Conservation (phyloP, 495 filamentous ascomycete species). For the Tuber borchii region DNA sequence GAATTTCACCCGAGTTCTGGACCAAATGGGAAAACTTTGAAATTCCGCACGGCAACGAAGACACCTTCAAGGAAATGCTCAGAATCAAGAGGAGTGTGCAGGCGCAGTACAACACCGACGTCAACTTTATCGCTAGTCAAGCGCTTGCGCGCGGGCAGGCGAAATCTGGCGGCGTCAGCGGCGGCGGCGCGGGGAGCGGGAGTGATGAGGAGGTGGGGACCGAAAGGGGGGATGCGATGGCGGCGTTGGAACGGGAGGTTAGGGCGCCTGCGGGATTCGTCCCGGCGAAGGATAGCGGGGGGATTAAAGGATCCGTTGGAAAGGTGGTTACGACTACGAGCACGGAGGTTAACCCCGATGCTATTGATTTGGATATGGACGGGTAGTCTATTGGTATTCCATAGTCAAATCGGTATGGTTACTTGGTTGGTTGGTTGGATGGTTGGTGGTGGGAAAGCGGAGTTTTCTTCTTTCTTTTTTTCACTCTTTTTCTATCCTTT, state of each 20-base stretch:
- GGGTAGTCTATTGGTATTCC: constrained; percentile 22
- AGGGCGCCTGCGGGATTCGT: constrained; percentile 88
- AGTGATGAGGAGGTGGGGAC: constrained; percentile 48
- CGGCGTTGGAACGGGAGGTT: constrained; percentile 78
- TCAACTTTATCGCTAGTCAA: constrained; percentile 96
- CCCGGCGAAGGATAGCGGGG: constrained; percentile 66
- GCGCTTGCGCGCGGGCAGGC: constrained; percentile 75
- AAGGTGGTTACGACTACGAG: constrained; percentile 46
- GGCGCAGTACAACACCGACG: constrained; percentile 96
- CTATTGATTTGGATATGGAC: constrained; percentile 68
- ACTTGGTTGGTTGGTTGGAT: constrained; percentile 6
- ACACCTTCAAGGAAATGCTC: constrained; percentile 99
- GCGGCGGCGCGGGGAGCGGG: constrained; percentile 43
- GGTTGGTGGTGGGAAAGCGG: not conserved
- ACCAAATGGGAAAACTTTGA: constrained; percentile 95
- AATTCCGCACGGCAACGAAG: constrained; percentile 94
- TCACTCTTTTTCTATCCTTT: constrained; percentile 3
- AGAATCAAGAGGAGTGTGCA: constrained; percentile 95
- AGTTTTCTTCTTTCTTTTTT: constrained; percentile 14
- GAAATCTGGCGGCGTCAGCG: constrained; percentile 38
- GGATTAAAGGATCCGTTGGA: constrained; percentile 47
- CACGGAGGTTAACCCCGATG: constrained; percentile 67
- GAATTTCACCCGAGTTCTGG: constrained; percentile 87
- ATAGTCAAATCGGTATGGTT: constrained; percentile 5
- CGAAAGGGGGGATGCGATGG: constrained; percentile 77